Conservation (phyloP, 2,329 filamentous ascomycete genomes). For the Aspergillus novofumigatus region DNA sequence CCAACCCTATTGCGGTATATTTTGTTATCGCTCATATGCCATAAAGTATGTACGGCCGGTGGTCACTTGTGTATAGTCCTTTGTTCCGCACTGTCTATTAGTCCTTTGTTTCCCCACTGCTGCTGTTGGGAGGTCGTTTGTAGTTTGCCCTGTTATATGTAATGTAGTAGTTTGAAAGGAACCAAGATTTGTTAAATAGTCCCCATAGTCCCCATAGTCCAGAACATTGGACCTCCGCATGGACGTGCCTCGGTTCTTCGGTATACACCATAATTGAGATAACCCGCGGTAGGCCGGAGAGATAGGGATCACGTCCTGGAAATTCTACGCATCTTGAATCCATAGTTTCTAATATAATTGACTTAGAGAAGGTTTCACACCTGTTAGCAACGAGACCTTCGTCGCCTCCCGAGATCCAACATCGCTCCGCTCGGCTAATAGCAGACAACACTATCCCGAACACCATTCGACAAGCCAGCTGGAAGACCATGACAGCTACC, state of each 20-base stretch:
- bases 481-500: neutral
- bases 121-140: neutral
- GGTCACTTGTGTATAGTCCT: neutral
- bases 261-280: neutral
- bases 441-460: neutral
- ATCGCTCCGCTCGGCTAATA: neutral
- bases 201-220: neutral
- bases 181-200: neutral
- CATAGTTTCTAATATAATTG: neutral
- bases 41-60: neutral
- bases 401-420: neutral
- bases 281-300: neutral
- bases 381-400: no score
- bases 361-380: neutral
- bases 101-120: neutral
- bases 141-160: neutral
- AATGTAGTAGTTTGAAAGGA: neutral
- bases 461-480: neutral
- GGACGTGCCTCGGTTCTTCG: neutral
- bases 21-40: neutral
- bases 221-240: neutral
- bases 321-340: neutral
- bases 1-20: neutral
- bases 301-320: neutral
- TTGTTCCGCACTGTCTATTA: no score